phyloP scores from a whole-genome alignment of 208 protist genomes.

The Trichomonas vaginalis region DNA sequence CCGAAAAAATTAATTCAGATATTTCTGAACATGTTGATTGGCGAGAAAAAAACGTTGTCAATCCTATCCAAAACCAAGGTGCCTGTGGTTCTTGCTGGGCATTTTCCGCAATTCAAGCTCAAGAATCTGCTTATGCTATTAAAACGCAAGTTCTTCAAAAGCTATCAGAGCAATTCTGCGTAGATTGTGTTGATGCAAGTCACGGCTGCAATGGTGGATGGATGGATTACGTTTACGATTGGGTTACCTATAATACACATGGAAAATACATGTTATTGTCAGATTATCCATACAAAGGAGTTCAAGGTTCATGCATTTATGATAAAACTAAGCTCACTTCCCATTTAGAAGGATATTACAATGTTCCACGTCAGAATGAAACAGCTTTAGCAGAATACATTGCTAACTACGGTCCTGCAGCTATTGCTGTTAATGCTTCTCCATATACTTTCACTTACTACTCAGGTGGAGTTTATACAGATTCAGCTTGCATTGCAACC shows the following conservation, averaged over 20 bases:
- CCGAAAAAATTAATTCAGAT: background rate
- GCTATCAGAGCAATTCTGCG: background rate
- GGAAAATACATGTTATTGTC: background rate
- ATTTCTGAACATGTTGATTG: slow-evolving; percentile 39
- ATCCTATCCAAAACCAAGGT: slow-evolving; percentile 44
- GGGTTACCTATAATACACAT: background rate
- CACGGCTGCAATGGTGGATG: background rate
- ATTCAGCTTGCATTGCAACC: background rate
- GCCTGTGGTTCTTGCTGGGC: slow-evolving; percentile 50
- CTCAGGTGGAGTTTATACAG: slow-evolving; percentile 25
- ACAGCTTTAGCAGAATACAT: background rate
- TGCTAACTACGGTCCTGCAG: background rate
- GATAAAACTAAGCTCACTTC: background rate
- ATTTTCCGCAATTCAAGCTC: slow-evolving; percentile 32
- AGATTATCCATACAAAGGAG: background rate
- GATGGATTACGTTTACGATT: background rate
- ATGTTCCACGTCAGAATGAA: background rate
- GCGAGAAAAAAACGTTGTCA: slow-evolving; percentile 40
- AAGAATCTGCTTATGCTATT: slow-evolving; percentile 24
- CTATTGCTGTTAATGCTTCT: background rate
- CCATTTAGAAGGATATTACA: background rate
- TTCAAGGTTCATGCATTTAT: background rate
- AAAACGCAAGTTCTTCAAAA: slow-evolving; percentile 11
- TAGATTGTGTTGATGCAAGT: background rate
- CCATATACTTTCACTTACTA: slow-evolving; percentile 24